Conservation (phyloP, 2,329 filamentous ascomycete species). For the Zasmidium angulare region DNA sequence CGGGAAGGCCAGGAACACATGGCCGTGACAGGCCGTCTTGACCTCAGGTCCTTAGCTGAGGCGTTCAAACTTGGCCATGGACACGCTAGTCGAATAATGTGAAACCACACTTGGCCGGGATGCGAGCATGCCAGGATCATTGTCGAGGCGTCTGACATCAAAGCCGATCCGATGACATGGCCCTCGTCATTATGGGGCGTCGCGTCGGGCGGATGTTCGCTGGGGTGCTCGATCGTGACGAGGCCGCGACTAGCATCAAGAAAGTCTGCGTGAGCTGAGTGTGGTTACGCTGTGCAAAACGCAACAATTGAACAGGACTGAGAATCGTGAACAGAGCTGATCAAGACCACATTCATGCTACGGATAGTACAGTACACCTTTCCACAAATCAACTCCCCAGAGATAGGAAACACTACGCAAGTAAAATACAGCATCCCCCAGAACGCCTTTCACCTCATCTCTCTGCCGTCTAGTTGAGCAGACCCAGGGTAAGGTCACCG, state of each 20-base stretch:
- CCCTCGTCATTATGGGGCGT: not conserved
- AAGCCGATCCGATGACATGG: not conserved
- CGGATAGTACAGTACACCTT: slow-evolving; percentile 11
- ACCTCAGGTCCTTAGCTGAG: slow-evolving; percentile 4
- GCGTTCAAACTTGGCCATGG: not conserved
- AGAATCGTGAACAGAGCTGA: not conserved
- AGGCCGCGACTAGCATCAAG: not conserved
- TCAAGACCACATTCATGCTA: not conserved
- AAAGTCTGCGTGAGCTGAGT: no score
- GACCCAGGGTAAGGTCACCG: slow-evolving; percentile 60
- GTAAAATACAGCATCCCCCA: not conserved
- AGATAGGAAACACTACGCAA: not conserved
- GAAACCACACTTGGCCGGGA: slow-evolving; percentile 2
- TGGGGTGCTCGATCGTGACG: not conserved
- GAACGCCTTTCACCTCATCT: not conserved
- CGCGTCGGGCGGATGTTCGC: not conserved
- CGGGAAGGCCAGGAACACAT: not conserved
- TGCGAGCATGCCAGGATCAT: not conserved
- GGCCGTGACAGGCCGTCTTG: no score
- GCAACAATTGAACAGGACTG: not conserved
- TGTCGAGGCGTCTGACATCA: not conserved
- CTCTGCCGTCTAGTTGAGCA: slow-evolving; percentile 38
- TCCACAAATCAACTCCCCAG: not conserved
- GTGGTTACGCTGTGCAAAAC: not conserved
- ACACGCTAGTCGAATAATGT: not conserved